These are phyloP conservation scores for Trichophyton mentagrophytes DNA, from an alignment of 2,329 filamentous ascomycete genomes.

Conservation along the genomic window DNA sequence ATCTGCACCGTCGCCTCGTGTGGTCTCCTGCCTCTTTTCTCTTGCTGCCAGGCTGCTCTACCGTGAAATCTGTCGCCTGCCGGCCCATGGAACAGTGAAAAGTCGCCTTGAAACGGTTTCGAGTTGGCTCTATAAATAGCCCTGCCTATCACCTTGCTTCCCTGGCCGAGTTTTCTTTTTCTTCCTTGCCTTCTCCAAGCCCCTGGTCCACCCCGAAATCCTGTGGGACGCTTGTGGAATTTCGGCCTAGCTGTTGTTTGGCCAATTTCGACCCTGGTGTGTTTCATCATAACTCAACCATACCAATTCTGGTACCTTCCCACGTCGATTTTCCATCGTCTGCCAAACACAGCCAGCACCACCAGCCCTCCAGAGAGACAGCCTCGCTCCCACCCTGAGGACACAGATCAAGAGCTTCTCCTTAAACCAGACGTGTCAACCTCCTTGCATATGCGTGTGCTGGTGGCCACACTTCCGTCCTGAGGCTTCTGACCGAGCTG, in stretches of 20 bases:
- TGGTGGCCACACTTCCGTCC: background rate
- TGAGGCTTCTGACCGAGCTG: background rate
- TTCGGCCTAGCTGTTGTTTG: background rate
- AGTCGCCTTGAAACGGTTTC: constrained; percentile 5
- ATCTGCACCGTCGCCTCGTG: background rate
- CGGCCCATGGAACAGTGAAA: background rate
- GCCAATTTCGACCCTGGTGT: constrained; percentile 5
- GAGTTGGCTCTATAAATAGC: constrained; percentile 6
- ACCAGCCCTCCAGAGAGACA: background rate
- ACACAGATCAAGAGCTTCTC: background rate
- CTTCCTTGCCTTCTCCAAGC: background rate
- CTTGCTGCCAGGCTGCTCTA: background rate
- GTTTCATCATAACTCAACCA: constrained; percentile 6
- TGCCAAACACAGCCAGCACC: background rate
- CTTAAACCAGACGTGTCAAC: background rate
- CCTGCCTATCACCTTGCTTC: background rate
- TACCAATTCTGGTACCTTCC: constrained; percentile 5
- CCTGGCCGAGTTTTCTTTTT: background rate
- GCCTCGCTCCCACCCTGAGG: background rate
- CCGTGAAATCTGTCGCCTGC: background rate
- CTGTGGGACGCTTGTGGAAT: constrained; percentile 4
- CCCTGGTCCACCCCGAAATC: constrained; percentile 4
- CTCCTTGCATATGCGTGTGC: background rate
- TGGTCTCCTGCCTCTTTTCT: background rate
- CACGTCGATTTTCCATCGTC: constrained; percentile 5